phyloP scores from a whole-genome alignment of 202 grass and related monocot species.

The Eragrostis tef region DNA sequence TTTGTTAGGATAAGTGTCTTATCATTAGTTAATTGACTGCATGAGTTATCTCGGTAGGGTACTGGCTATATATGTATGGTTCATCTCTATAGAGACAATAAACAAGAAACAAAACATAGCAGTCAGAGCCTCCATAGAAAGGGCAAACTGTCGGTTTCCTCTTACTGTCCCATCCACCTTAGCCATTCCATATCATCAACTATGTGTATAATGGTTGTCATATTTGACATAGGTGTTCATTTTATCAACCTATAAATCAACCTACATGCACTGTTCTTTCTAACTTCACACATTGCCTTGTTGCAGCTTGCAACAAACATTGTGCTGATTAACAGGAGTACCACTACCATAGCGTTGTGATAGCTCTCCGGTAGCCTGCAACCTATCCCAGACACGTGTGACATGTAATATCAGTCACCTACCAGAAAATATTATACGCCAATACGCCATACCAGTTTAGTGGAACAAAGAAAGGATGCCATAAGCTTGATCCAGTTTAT shows the following conservation, averaged over 20 bases:
- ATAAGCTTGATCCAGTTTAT: slow-evolving; percentile 15
- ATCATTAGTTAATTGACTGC: background rate
- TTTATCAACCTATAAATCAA: background rate
- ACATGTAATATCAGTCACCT: background rate
- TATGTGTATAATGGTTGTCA: background rate
- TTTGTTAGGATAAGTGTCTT: background rate
- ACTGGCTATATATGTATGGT: background rate
- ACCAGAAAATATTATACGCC: slow-evolving; percentile 9
- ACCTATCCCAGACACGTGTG: background rate
- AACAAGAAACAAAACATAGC: too few species aligned
- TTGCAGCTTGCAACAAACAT: background rate
- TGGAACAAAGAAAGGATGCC: slow-evolving; percentile 31
- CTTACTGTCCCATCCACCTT: background rate
- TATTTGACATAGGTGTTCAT: background rate
- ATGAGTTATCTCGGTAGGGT: background rate
- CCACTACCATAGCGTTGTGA: background rate
- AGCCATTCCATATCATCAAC: background rate
- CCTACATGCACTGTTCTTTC: background rate
- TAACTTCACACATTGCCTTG: background rate
- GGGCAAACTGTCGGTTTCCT: background rate
- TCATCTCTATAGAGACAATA: background rate
- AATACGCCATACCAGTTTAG: background rate
- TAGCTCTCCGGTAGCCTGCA: background rate
- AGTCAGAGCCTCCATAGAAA: background rate
- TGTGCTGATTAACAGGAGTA: background rate